Evolutionary conservation across 768 basidiomycete genomes (phyloP).

Genomic region (Holtermanniella nyarrowii): DNA sequence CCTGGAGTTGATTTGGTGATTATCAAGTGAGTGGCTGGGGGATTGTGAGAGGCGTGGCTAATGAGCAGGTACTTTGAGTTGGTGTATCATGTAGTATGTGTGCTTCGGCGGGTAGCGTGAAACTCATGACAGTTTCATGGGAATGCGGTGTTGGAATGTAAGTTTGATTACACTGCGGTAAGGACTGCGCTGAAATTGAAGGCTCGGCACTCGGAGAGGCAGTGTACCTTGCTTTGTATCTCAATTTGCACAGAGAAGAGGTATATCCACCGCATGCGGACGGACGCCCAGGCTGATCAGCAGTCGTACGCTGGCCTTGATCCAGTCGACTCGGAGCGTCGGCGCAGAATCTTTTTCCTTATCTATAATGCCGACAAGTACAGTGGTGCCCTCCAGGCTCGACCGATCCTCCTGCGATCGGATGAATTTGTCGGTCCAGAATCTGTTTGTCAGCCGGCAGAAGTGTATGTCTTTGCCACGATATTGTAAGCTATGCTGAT

Average conservation of each 20-base stretch:
- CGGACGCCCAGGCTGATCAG: background rate
- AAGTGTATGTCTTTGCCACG: constrained; percentile 10
- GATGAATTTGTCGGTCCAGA: constrained; percentile 18
- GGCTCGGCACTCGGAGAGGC: constrained; percentile 13
- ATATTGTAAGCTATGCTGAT: background rate
- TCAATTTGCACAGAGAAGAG: constrained; percentile 11
- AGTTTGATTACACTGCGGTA: too few relatives aligned
- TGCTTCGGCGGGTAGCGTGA: background rate
- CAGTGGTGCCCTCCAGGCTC: constrained; percentile 11
- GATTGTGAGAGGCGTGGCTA: background rate
- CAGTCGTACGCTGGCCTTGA: background rate
- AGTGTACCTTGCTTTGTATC: constrained; percentile 5
- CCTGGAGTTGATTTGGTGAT: background rate
- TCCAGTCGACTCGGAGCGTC: constrained; percentile 20
- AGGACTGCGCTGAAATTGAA: too few relatives aligned
- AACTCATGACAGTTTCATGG: background rate
- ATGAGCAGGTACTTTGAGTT: background rate
- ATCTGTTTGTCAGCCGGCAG: constrained; percentile 11
- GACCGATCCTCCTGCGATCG: constrained; percentile 17
- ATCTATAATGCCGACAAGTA: constrained; percentile 27
- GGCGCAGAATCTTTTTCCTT: constrained; percentile 18
- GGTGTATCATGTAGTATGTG: background rate
- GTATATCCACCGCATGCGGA: too few relatives aligned
- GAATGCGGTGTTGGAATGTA: background rate
- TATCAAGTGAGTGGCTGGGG: background rate